Conservation (phyloP, 164 flowering plant species). For the Platanus orientalis region DNA sequence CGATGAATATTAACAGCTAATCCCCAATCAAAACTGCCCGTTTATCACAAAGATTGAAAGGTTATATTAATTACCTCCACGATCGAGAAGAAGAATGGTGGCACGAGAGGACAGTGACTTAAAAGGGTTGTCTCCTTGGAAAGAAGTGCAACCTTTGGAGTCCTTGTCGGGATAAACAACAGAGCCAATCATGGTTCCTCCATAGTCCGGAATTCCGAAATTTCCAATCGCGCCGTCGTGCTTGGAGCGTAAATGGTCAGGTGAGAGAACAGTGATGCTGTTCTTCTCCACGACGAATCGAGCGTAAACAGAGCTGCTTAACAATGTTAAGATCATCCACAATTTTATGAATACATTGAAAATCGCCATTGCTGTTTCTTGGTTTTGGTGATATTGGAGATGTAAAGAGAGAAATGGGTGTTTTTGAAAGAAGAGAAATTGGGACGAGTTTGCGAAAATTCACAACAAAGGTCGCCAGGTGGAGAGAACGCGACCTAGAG, state of each 20-base stretch:
- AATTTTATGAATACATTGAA: not conserved
- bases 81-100: constrained; percentile 68
- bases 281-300: constrained; percentile 82
- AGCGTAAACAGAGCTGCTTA: constrained; percentile 6
- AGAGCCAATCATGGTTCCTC: constrained; percentile 64
- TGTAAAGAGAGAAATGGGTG: not conserved
- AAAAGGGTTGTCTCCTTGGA: constrained; percentile 44
- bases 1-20: not conserved
- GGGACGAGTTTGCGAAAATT: constrained; percentile 5
- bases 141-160: constrained; percentile 38
- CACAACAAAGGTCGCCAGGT: constrained; percentile 11
- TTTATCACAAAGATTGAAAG: not conserved
- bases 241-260: constrained; percentile 30
- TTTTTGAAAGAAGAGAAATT: not conserved
- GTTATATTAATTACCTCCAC: constrained; percentile 57
- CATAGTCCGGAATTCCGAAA: constrained; percentile 87
- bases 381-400: not conserved
- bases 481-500: not conserved
- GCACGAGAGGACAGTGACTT: constrained; percentile 45
- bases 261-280: constrained; percentile 56
- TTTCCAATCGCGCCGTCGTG: constrained; percentile 79
- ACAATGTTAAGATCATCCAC: constrained; percentile 3
- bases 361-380: constrained; percentile 17
- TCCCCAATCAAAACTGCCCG: not conserved
- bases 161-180: constrained; percentile 55